phyloP scores from a whole-genome alignment of 2,329 filamentous ascomycete species.

The Xylariales sp. region DNA sequence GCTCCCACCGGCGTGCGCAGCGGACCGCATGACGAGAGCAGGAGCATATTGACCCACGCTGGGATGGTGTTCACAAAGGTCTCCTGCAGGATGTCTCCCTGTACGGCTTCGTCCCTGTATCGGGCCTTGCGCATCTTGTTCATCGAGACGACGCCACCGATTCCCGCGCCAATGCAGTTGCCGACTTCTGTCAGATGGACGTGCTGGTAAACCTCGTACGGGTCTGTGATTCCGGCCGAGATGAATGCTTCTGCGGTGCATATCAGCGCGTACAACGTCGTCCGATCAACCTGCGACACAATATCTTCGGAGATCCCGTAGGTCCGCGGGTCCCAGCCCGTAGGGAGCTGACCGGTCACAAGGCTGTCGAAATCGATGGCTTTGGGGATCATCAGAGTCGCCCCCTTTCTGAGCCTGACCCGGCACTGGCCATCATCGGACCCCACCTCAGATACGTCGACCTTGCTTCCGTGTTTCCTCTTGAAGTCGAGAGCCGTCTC shows the following conservation, averaged over 20 bases:
- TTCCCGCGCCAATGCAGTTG: conserved; percentile 26
- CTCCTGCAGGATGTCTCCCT: conserved; percentile 29
- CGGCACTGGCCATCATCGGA: conserved; percentile 16
- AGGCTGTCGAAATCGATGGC: conserved; percentile 18
- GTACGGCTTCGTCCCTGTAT: conserved; percentile 22
- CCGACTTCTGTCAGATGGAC: conserved; percentile 30
- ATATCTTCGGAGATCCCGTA: conserved; percentile 32
- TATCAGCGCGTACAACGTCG: conserved; percentile 25
- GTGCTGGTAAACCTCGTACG: conserved; percentile 23
- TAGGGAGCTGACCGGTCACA: conserved; percentile 28
- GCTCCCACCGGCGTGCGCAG: conserved; percentile 29
- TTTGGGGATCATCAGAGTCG: conserved; percentile 27
- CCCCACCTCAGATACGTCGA: conserved; percentile 15
- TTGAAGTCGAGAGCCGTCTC: conserved; percentile 25
- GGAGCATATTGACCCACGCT: conserved; percentile 36
- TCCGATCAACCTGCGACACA: conserved; percentile 26
- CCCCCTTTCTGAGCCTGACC: conserved; percentile 23
- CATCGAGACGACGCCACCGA: conserved; percentile 20
- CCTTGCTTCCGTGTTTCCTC: conserved; percentile 25
- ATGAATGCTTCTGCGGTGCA: conserved; percentile 26
- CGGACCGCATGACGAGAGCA: conserved; percentile 27
- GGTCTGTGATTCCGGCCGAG: conserved; percentile 25
- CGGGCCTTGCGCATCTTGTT: conserved; percentile 22
- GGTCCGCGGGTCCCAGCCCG: conserved; percentile 24
- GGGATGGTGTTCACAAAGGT: conserved; percentile 27